phyloP scores from a whole-genome alignment of 1,284 basidiomycete genomes.

The Cutaneotrichosporon sp. region DNA sequence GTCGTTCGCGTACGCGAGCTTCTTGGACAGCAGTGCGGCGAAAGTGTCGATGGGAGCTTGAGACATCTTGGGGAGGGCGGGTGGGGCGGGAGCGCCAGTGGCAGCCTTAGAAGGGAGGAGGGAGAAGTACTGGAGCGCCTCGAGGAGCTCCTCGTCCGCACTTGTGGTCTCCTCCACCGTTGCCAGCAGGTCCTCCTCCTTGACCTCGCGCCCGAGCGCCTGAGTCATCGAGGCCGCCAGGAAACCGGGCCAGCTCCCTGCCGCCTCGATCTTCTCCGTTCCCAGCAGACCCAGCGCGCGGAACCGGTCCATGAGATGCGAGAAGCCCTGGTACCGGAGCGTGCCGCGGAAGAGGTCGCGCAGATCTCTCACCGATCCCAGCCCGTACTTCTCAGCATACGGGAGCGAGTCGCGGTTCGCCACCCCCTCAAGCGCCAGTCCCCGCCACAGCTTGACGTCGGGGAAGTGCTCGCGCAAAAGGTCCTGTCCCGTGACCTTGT shows the following conservation, averaged over 20 bases:
- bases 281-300: slow-evolving; percentile 71
- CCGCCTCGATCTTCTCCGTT: slow-evolving; percentile 40
- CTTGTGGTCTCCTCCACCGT: slow-evolving; percentile 15
- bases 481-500: slow-evolving; percentile 59
- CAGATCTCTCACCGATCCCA: slow-evolving; percentile 59
- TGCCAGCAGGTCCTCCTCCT: slow-evolving; percentile 1
- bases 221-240: slow-evolving; percentile 23
- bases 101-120: slow-evolving; percentile 54
- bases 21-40: slow-evolving; percentile 69
- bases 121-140: slow-evolving; percentile 60
- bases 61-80: slow-evolving; percentile 27
- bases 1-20: slow-evolving; percentile 67
- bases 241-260: slow-evolving; percentile 35
- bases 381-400: slow-evolving; percentile 71
- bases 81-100: slow-evolving; percentile 7
- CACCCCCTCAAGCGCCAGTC: slow-evolving; percentile 76
- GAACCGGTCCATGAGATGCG: slow-evolving; percentile 71
- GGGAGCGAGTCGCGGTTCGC: slow-evolving; percentile 83
- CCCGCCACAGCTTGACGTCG: slow-evolving; percentile 65
- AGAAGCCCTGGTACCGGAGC: slow-evolving; percentile 85
- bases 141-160: slow-evolving; percentile 50
- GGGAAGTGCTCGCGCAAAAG: slow-evolving; percentile 65
- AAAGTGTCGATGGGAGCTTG: slow-evolving; percentile 74
- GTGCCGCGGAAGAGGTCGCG: slow-evolving; percentile 81
- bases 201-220: slow-evolving; percentile 12